A percentile compares a stretch with the other conserved stretches of the same genome.
Conservation (phyloP, 495 filamentous ascomycete genomes). For the Aspergillus carlsbadensis region DNA sequence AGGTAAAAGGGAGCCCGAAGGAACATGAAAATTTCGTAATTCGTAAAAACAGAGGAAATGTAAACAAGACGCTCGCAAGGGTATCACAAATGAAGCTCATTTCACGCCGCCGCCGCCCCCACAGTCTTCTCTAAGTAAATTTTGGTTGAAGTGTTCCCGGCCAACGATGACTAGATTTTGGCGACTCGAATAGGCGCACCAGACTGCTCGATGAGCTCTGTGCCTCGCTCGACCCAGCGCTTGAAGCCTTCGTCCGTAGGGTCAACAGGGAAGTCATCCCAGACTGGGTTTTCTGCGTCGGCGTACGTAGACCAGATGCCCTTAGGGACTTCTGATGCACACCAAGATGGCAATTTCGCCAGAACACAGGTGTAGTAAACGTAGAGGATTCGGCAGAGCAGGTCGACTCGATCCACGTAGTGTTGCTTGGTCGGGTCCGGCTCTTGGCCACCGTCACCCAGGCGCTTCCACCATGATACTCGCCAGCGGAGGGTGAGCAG, state of each 20-base stretch:
- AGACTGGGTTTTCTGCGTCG: constrained; percentile 43
- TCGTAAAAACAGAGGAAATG: constrained; percentile 7
- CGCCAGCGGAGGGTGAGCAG: constrained; percentile 51
- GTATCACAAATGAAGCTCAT: constrained; percentile 36
- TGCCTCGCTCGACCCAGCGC: constrained; percentile 41
- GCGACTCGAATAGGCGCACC: constrained; percentile 38
- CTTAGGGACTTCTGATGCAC: constrained; percentile 38
- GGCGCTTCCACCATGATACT: constrained; percentile 49
- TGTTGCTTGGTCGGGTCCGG: constrained; percentile 45
- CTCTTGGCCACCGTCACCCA: constrained; percentile 44
- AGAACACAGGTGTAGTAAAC: constrained; percentile 51
- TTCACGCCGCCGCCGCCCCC: constrained; percentile 22
- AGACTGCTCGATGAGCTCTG: constrained; percentile 45
- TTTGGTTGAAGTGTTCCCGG: not conserved
- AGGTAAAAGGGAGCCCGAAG: constrained; percentile 8
- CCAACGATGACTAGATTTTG: constrained; percentile 20
- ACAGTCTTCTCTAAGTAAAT: not conserved
- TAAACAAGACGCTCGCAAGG: constrained; percentile 26
- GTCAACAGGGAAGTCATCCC: constrained; percentile 47
- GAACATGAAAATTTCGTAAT: constrained; percentile 18
- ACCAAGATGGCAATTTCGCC: constrained; percentile 49
- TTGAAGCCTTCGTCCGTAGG: constrained; percentile 44
- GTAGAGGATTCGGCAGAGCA: constrained; percentile 50
- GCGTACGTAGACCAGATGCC: constrained; percentile 47
- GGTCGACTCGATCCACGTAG: constrained; percentile 46